These are phyloP conservation scores for Guadua angustifolia DNA, from an alignment of 176 grass and related monocot genomes.

Conservation along the genomic window DNA sequence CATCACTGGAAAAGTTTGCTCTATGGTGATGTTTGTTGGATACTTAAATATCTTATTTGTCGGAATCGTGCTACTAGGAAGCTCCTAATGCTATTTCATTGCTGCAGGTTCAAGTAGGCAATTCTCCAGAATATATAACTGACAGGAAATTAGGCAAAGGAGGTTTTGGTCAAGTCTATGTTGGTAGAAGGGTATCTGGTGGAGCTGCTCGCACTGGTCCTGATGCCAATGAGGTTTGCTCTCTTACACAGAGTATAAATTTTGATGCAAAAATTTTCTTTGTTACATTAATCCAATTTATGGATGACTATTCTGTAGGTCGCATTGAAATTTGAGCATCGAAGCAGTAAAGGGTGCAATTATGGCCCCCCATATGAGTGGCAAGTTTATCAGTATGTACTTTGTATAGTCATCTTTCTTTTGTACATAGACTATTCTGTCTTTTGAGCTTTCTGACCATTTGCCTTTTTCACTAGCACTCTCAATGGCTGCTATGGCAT, in stretches of 20 bases:
- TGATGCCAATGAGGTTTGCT: slow-evolving; percentile 86
- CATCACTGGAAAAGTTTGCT: slow-evolving; percentile 24
- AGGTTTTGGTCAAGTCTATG: slow-evolving; percentile 99
- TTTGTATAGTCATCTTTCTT: slow-evolving; percentile 19
- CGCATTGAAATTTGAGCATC: slow-evolving; percentile 87
- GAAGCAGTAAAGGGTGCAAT: slow-evolving; percentile 89
- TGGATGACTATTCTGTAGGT: slow-evolving; percentile 53
- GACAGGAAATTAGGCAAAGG: slow-evolving; percentile 96
- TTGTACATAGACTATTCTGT: slow-evolving; percentile 20
- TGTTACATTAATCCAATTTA: slow-evolving; percentile 31
- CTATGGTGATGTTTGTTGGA: slow-evolving; percentile 5
- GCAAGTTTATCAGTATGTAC: slow-evolving; percentile 91
- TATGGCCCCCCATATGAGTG: slow-evolving; percentile 95
- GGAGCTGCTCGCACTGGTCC: slow-evolving; percentile 68
- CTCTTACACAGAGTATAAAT: slow-evolving; percentile 25
- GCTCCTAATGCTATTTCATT: slow-evolving; percentile 36
- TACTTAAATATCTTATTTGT: slow-evolving; percentile 30
- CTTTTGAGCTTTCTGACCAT: slow-evolving; percentile 40
- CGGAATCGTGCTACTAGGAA: neutral
- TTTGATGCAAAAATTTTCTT: slow-evolving; percentile 13
- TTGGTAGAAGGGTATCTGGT: slow-evolving; percentile 85
- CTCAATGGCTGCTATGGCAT: slow-evolving; percentile 90
- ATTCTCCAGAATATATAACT: slow-evolving; percentile 86
- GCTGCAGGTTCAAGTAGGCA: slow-evolving; percentile 89
- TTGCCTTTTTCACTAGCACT: slow-evolving; percentile 52